Base-by-base conservation (phyloP, 2,329 filamentous ascomycete genomes). In the Penicillium sp. region DNA sequence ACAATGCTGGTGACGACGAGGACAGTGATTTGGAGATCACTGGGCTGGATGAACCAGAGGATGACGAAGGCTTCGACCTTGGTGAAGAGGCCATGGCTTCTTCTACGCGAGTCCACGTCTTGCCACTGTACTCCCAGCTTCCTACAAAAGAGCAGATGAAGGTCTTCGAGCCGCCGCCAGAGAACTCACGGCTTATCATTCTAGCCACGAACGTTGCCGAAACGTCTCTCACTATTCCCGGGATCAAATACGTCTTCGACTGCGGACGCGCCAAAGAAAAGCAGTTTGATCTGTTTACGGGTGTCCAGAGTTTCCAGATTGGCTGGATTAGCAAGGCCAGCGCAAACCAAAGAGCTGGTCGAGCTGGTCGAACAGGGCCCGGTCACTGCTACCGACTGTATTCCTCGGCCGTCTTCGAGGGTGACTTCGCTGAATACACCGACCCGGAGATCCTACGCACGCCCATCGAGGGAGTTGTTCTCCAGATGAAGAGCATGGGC, bases 321-420 rank as follows among this genome's bases (percentile, higher is more conserved):
- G 85, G 86, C 27, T 98, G 91, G 88, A 94, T 97, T 62, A 96
- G 90, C 71, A 97, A 98, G 70, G 93, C 93, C 18, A 94, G 88
- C 62, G 91, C 93, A 6, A 86, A 83, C 51, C 93, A 98, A 67
- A 80, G 93, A 62, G 82, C 88, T 43, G 93, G 93, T 69, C 87
- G 93, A 76, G 93, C 93, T 41, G 93, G 94, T 48, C 84, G 93
- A 74, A 98, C 91, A 3, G 91, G 89, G 0, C 90, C 93, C 1
- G 93, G 93, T 6, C 94, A 98, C 67, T 97, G 91, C 67, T 98
- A 96, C 70, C 76, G 89, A 41, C 70, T 98, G 4, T 98, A 95
- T 67, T 96, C 90, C 0, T 95, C 89, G 9, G 93, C 93, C 0
- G 85, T 98, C 0, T 98, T 87, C 56, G 93, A 75, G 67, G 78